Evolutionary conservation across 805 yeast species (phyloP).

Genomic region (Candida nemodendra): DNA sequence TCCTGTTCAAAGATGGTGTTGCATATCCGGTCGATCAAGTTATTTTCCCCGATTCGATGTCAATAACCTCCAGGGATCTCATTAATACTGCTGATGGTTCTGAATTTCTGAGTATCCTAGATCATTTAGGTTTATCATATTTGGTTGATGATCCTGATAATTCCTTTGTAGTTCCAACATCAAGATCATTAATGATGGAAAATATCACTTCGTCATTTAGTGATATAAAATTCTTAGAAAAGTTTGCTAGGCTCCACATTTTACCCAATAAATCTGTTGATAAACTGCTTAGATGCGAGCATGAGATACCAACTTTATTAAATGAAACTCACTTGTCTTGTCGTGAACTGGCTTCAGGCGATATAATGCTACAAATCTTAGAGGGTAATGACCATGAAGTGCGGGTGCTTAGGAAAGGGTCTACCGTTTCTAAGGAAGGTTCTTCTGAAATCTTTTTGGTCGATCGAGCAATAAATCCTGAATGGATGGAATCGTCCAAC

Average conservation of each 20-base stretch:
- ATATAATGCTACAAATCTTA: slow-evolving; percentile 38
- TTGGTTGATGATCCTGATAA: slow-evolving; percentile 42
- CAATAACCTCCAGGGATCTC: slow-evolving; percentile 55
- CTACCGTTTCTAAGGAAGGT: slow-evolving; percentile 38
- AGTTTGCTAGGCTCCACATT: slow-evolving; percentile 66
- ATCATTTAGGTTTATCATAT: slow-evolving; percentile 40
- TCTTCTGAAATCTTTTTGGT: slow-evolving; percentile 57
- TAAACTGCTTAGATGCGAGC: slow-evolving; percentile 48
- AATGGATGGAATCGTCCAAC: slow-evolving; percentile 51
- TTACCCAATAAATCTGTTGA: slow-evolving; percentile 56
- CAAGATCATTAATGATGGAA: slow-evolving; percentile 50
- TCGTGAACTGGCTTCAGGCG: slow-evolving; percentile 38
- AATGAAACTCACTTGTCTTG: slow-evolving; percentile 46
- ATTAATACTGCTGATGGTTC: slow-evolving; percentile 52
- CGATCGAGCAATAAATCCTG: slow-evolving; percentile 64
- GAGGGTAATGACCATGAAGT: slow-evolving; percentile 59
- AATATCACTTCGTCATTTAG: slow-evolving; percentile 46
- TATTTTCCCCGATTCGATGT: slow-evolving; percentile 54
- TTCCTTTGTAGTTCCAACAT: slow-evolving; percentile 74
- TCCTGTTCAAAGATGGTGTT: slow-evolving; percentile 81
- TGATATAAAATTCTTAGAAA: slow-evolving; percentile 37
- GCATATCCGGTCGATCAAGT: slow-evolving; percentile 65
- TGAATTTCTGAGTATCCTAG: slow-evolving; percentile 45
- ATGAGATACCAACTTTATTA: slow-evolving; percentile 41
- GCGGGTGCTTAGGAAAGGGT: slow-evolving; percentile 58